A percentile compares a stretch with the other conserved stretches of the same genome.
Conservation (phyloP, 148 eudicot genomes). For the Gaultheria prostrata region DNA sequence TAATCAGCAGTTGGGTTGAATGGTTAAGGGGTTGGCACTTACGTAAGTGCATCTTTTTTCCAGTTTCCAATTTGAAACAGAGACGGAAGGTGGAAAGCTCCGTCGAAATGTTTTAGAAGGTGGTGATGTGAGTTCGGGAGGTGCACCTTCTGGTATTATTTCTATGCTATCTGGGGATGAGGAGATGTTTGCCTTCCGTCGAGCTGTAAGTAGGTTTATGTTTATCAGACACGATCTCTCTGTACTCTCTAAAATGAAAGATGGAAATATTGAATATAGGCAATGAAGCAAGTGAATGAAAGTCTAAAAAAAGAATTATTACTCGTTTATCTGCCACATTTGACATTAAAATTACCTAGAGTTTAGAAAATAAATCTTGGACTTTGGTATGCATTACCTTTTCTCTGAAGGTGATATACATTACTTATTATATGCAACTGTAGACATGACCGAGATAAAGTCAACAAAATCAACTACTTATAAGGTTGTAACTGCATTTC, state of each 20-base stretch:
- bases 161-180: conserved; percentile 81
- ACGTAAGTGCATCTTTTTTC: conserved; percentile 13
- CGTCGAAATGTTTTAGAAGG: conserved; percentile 82
- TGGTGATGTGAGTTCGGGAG: conserved; percentile 67
- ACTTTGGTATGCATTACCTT: background rate
- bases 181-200: conserved; percentile 91
- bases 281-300: background rate
- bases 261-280: no score
- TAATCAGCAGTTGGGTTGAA: background rate
- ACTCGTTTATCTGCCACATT: background rate
- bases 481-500: background rate
- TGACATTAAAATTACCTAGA: background rate
- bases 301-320: background rate
- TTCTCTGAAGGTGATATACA: background rate
- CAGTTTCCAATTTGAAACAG: conserved; percentile 99
- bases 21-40: background rate
- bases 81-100: conserved; percentile 79
- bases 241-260: background rate
- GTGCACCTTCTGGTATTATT: conserved; percentile 65
- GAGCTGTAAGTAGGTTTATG: conserved; percentile 64
- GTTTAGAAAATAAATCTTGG: background rate
- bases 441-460: background rate
- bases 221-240: background rate
- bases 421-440: background rate
- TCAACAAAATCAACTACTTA: background rate